These are phyloP conservation scores for Pseudogymnoascus sp. DNA, from an alignment of 2,329 filamentous ascomycete genomes.

Conservation along the genomic window DNA sequence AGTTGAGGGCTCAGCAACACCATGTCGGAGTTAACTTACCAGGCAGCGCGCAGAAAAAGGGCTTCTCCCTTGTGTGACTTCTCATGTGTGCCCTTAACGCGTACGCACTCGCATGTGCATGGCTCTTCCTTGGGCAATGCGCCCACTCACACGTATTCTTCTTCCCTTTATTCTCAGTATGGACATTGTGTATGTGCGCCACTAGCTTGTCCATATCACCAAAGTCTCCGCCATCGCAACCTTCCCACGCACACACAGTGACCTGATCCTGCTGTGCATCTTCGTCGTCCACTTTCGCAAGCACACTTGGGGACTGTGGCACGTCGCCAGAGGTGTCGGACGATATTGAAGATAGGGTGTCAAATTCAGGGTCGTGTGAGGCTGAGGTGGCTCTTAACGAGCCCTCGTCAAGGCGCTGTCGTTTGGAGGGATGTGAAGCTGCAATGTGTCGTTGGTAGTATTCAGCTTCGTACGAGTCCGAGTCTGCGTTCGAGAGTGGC, in stretches of 20 bases:
- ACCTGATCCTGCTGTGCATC: constrained; percentile 67
- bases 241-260: constrained; percentile 70
- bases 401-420: constrained; percentile 23
- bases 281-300: constrained; percentile 60
- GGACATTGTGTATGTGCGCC: constrained; percentile 81
- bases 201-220: constrained; percentile 76
- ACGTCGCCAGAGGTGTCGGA: constrained; percentile 85
- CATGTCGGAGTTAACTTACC: constrained; percentile 47
- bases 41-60: constrained; percentile 91
- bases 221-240: constrained; percentile 62
- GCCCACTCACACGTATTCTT: constrained; percentile 98
- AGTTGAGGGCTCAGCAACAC: background rate
- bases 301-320: constrained; percentile 55
- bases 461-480: constrained; percentile 52
- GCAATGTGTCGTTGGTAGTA: constrained; percentile 44
- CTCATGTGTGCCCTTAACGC: constrained; percentile 95
- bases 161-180: constrained; percentile 88
- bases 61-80: constrained; percentile 95
- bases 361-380: constrained; percentile 37
- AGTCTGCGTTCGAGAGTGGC: constrained; percentile 57
- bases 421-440: constrained; percentile 30
- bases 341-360: constrained; percentile 65
- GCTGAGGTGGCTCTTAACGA: constrained; percentile 20
- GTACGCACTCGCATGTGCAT: constrained; percentile 90
- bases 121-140: constrained; percentile 79